Base-by-base conservation (phyloP, 2,329 filamentous ascomycete genomes). In the Dothidotthia symphoricarpi region DNA sequence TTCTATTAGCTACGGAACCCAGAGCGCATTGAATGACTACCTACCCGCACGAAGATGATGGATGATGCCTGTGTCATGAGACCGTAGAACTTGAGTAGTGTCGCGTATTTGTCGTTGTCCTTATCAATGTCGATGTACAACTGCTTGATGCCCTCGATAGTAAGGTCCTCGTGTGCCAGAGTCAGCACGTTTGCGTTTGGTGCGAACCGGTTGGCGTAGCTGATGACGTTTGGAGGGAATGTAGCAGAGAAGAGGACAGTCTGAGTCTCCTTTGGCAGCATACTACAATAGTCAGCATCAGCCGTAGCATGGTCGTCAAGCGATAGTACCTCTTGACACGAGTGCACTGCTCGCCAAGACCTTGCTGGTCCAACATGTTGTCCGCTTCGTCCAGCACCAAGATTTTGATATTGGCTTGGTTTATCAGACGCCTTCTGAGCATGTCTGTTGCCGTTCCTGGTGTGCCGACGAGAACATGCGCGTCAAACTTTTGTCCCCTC, bases 361-460 rank as follows among this genome's bases (percentile, higher is more conserved):
- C 91, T 69, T 95, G 88, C 69, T 91, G 85, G 62, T 97, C 93
- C 43, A 98, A 74, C 93, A 98, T 98, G 72, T 96, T 97, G 72
- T 98, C 93, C 40, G 93, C 93, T 72, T 98, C 93, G 60, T 98
- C 93, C 36, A 98, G 77, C 39, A 96, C 91, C 45, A 98, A 77
- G 7, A 95, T 79, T 66, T 82, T 87, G 53, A 98, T 75, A 41
- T 82, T 71, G 13, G 77, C 80, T 0, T 81, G 69, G 53, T 95
- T 81, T 49, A 98, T 77, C 59, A 86, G 78, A 51, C 82, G 78
- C 56, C 83, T 82, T 59, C 84, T 83, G 57, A 96, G 84, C 56
- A 93, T 76, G 60, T 97, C 93, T 74, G 86, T 84, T 32, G 93
- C 88, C 0, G 91, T 97, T 38, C 93, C 93, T 0, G 93, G 93